These are phyloP conservation scores for Dittrichia graveolens DNA, from an alignment of 129 eudicot species.

Conservation along the genomic window DNA sequence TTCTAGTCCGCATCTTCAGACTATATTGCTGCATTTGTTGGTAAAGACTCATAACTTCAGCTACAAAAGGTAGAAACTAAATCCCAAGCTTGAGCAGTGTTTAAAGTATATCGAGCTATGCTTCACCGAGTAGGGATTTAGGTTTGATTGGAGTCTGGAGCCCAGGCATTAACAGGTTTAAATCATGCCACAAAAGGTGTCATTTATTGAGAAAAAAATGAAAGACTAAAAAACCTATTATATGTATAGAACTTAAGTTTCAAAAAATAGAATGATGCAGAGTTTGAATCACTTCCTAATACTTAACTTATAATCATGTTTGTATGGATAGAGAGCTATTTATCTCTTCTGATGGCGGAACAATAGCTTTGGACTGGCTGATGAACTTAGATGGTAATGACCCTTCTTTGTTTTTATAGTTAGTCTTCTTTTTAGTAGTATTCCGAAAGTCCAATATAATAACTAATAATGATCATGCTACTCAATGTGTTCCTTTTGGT, in stretches of 20 bases:
- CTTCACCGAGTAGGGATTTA: not conserved
- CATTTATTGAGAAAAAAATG: not conserved
- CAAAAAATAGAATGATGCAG: not conserved
- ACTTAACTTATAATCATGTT: constrained; percentile 1
- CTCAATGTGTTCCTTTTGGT: constrained; percentile 55
- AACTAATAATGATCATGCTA: not conserved
- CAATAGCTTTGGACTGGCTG: constrained; percentile 84
- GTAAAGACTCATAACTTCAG: constrained; percentile 52
- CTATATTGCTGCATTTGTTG: constrained; percentile 44
- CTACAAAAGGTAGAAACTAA: constrained; percentile 58
- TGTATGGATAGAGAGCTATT: constrained; percentile 56
- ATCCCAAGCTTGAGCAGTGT: not conserved
- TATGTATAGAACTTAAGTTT: no score
- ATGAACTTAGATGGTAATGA: constrained; percentile 48
- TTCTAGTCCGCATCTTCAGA: constrained; percentile 88
- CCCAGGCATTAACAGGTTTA: not conserved
- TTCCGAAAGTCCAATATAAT: not conserved
- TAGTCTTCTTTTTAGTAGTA: constrained; percentile 8
- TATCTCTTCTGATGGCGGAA: constrained; percentile 75
- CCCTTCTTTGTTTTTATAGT: constrained; percentile 5
- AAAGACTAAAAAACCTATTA: no score
- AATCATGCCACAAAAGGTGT: not conserved
- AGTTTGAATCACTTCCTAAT: not conserved
- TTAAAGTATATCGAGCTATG: no score
- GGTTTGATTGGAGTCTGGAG: not conserved